phyloP scores from a whole-genome alignment of 441 rosid genomes.

The Erodium moschatum region DNA sequence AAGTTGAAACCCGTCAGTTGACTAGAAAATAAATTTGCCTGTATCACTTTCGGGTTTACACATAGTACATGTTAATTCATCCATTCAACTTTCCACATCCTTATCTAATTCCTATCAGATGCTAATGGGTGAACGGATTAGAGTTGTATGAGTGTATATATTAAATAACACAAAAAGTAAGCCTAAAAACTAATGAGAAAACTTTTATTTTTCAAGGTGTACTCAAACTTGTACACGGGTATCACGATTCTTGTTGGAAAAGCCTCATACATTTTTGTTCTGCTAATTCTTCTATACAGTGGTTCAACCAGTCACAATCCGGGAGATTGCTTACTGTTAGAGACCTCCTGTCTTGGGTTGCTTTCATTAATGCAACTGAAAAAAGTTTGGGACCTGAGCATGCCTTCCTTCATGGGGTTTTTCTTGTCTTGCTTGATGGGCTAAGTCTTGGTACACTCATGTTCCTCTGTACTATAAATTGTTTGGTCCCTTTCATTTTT shows the following conservation, averaged over 20 bases:
- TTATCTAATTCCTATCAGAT: no score
- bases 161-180: no score
- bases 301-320: constrained; percentile 71
- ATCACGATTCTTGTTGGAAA: background rate
- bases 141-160: no score
- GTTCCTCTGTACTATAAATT: background rate
- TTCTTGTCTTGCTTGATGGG: constrained; percentile 95
- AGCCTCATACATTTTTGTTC: constrained; percentile 13
- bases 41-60: no score
- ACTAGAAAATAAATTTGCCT: no score
- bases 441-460: constrained; percentile 60
- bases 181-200: no score
- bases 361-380: constrained; percentile 51
- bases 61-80: no score
- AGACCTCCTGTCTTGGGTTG: constrained; percentile 93
- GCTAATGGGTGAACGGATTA: no score
- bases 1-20: no score
- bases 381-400: constrained; percentile 48
- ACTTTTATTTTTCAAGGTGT: no score
- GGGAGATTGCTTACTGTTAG: constrained; percentile 87
- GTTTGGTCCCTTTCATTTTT: background rate
- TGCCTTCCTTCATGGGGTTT: constrained; percentile 82
- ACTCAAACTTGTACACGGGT: background rate
- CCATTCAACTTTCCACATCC: no score
- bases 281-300: constrained; percentile 40